These are phyloP conservation scores for Kuraishia capsulata DNA, from an alignment of 805 yeast genomes.

Conservation along the genomic window DNA sequence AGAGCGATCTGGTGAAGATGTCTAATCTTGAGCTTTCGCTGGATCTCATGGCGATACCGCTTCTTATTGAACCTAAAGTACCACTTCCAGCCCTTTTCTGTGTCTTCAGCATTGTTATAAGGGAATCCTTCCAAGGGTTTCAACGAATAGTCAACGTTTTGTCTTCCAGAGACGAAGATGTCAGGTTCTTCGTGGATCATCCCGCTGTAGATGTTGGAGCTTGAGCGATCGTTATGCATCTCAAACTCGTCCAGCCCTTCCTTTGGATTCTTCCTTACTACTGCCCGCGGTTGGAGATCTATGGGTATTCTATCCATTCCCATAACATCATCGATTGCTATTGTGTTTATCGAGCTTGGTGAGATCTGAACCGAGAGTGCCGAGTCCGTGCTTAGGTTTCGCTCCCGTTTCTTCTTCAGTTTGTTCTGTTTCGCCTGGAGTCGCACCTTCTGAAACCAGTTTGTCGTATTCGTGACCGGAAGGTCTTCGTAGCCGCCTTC, in stretches of 20 bases:
- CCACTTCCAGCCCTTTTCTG: constrained; percentile 15
- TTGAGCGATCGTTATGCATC: background rate
- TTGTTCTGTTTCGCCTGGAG: background rate
- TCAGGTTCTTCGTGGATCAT: background rate
- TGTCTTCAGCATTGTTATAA: constrained; percentile 14
- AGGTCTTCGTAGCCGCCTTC: background rate
- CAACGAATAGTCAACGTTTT: background rate
- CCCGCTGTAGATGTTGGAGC: background rate
- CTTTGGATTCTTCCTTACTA: background rate
- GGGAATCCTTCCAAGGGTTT: background rate
- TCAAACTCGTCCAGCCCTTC: background rate
- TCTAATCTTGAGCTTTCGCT: constrained; percentile 51
- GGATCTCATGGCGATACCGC: constrained; percentile 22
- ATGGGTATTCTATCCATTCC: constrained; percentile 2
- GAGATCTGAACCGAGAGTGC: background rate
- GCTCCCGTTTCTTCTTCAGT: background rate
- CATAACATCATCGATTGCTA: constrained; percentile 1
- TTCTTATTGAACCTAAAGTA: background rate
- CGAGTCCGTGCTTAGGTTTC: background rate
- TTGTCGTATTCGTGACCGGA: background rate
- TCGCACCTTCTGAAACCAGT: constrained; percentile 1
- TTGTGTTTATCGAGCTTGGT: background rate
- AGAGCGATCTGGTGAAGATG: constrained; percentile 73
- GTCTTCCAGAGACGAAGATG: background rate
- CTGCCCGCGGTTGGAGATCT: background rate